Evolutionary conservation across 2,329 filamentous ascomycete species (phyloP), one percentile per base, ranked within the genome.

Genomic region (Ophiostoma novo-ulmi): DNA sequence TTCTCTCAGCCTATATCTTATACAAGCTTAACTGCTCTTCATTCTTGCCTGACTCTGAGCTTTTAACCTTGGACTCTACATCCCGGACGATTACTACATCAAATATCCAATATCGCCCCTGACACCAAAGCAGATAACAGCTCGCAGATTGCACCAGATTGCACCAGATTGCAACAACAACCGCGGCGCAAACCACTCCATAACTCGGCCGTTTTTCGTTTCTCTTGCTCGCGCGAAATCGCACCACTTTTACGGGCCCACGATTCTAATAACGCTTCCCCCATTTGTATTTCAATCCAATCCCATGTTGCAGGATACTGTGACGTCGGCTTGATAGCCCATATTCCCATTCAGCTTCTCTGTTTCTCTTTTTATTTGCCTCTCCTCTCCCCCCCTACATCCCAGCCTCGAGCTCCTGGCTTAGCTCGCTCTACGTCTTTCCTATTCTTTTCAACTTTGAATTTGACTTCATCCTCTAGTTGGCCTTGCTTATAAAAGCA

Each of bases 321-420:
- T 69, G 71, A 70, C 71, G 69, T 72, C 71, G 71, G 63, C 69
- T 71, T 71, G 17, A 68, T 61, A 68, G 63, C 63, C 71, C 71
- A 66, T 68, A 41, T 67, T 61, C 26, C 22, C 52, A 31, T 64
- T 17, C 17, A n/a, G 22, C 35, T 7, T 69, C 55, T 61, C 38
- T 26, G 31, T 31, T 31, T 61, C 10, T 64, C n/a, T 63, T 35
- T 63, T 35, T 63, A 11, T 38, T 44, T 41, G 38, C 52, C 17
- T 22, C 52, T 48, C 22, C 52, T 35, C 63, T 26, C 31, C 22
- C 63, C 52, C 5, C 44, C 10, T 58, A 20, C 13, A 17, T 55
- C 11, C 6, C 31, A 22, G 39, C 58, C 48, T 41, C 31, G 38
- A 41, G 36, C 52, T 17, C 5, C 20, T 41, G 63, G 20, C 36